Base-by-base conservation (phyloP, 2,329 filamentous ascomycete species). In the Aspergillus pseudotamarii region DNA sequence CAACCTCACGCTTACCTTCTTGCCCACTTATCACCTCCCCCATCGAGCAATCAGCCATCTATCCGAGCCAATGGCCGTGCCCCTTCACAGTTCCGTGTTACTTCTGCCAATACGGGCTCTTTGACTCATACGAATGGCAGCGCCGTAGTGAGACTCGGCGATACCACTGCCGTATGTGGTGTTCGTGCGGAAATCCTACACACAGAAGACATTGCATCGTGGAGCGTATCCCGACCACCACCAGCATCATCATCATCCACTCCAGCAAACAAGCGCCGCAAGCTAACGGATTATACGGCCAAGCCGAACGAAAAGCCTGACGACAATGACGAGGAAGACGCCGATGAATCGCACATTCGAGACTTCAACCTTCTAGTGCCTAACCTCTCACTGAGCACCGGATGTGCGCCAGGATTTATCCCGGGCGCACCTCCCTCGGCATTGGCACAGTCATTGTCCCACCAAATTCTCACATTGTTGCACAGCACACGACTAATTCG, bases 161-260 rank as follows among this genome's bases (percentile, higher is more conserved):
- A 96, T 77, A 98, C 94, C 1, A 93, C 93, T 1, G 92, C 94
- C n/a, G 94, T 99, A 43, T 97, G 94, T 75, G 95, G 94, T 62
- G 88, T 99, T 23, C 88, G 94, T 51, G 94, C 86, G 58, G 95
- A 99, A 80, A 89, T 96, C 8, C 83, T 99, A 30, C 84, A 89
- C 55, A 89, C 91, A 3, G 85, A 86, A 57, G 88, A 92, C 74
- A 92, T 96, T 63, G 89, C 78, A 81, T 89, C 66, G 71, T 87
- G 63, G 76, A 80, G 70, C 63, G 76, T 80, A 11, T 76, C 75
- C 11, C 68, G 67, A 9, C 65, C 72, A 45, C 69, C 72, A 65
- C 72, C 75, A 6, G 79, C 68, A 71, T 76, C 68, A 72, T 76
- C 68, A 72, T 79, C 73, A 9, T 77, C 59, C 4, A 34, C 26